Evolutionary conservation across 805 yeast species (phyloP).

Genomic region (Lachancea nothofagi): DNA sequence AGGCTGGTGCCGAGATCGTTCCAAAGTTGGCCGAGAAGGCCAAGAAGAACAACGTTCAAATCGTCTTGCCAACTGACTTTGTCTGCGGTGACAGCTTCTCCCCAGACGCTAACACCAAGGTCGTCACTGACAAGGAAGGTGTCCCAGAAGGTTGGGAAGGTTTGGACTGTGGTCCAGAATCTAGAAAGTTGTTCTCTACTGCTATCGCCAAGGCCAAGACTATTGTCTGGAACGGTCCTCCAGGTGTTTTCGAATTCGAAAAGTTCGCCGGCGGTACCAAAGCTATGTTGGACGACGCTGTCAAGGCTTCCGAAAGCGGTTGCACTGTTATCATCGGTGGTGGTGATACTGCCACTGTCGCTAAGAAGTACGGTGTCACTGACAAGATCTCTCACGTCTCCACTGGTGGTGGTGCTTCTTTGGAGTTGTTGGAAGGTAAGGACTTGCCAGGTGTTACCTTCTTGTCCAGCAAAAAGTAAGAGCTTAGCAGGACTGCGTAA

Average conservation of each 20-base stretch:
- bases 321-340: slow-evolving; percentile 93
- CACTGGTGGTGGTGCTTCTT: slow-evolving; percentile 99
- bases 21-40: slow-evolving; percentile 92
- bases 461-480: slow-evolving; percentile 63
- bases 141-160: slow-evolving; percentile 96
- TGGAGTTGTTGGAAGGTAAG: slow-evolving; percentile 98
- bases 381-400: slow-evolving; percentile 97
- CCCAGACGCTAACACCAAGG: slow-evolving; percentile 80
- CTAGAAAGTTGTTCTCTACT: slow-evolving; percentile 69
- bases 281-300: slow-evolving; percentile 81
- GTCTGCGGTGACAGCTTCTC: slow-evolving; percentile 92
- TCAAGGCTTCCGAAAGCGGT: slow-evolving; percentile 79
- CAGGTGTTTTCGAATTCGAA: slow-evolving; percentile 98
- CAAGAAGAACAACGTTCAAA: slow-evolving; percentile 88
- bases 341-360: slow-evolving; percentile 99
- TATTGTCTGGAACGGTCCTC: slow-evolving; percentile 99
- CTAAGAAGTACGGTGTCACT: slow-evolving; percentile 95
- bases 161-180: slow-evolving; percentile 90
- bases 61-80: slow-evolving; percentile 92
- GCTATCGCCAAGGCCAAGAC: slow-evolving; percentile 93
- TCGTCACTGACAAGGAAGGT: slow-evolving; percentile 85
- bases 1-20: slow-evolving; percentile 92
- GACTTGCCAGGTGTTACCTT: slow-evolving; percentile 96
- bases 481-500: slow-evolving; percentile 8
- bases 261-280: slow-evolving; percentile 89